Evolutionary conservation across 2,329 filamentous ascomycete species (phyloP).

Genomic region (Fusarium sp.): DNA sequence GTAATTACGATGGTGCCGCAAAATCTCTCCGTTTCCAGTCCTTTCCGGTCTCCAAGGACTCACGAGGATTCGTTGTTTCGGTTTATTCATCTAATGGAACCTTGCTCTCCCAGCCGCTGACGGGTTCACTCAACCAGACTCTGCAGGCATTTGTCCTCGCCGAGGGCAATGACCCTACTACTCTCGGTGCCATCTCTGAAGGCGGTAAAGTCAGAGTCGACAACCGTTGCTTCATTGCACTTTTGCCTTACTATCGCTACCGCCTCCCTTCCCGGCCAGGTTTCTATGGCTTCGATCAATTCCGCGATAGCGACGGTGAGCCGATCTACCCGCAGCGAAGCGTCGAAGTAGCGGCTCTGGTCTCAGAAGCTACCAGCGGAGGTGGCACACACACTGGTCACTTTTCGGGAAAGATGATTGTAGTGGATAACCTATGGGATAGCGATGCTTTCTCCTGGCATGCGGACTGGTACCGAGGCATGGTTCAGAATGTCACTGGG

Average conservation of each 20-base stretch:
- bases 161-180: neutral
- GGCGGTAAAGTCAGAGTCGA: slow-evolving; percentile 18
- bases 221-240: slow-evolving; percentile 29
- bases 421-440: slow-evolving; percentile 40
- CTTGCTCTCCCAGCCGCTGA: neutral
- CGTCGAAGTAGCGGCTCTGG: neutral
- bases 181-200: neutral
- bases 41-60: neutral
- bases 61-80: neutral
- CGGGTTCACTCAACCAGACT: neutral
- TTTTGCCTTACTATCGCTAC: slow-evolving; percentile 29
- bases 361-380: neutral
- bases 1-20: no score
- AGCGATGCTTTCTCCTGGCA: slow-evolving; percentile 43
- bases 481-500: slow-evolving; percentile 30
- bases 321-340: slow-evolving; percentile 30
- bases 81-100: neutral
- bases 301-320: slow-evolving; percentile 20
- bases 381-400: slow-evolving; percentile 30
- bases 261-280: slow-evolving; percentile 25
- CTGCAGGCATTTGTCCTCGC: neutral
- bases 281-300: slow-evolving; percentile 37
- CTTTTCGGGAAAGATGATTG: slow-evolving; percentile 38
- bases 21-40: no score
- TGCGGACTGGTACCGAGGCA: slow-evolving; percentile 42